These are phyloP conservation scores for Mycosphaerella sp. DNA, from an alignment of 2,329 filamentous ascomycete genomes.

Conservation along the genomic window DNA sequence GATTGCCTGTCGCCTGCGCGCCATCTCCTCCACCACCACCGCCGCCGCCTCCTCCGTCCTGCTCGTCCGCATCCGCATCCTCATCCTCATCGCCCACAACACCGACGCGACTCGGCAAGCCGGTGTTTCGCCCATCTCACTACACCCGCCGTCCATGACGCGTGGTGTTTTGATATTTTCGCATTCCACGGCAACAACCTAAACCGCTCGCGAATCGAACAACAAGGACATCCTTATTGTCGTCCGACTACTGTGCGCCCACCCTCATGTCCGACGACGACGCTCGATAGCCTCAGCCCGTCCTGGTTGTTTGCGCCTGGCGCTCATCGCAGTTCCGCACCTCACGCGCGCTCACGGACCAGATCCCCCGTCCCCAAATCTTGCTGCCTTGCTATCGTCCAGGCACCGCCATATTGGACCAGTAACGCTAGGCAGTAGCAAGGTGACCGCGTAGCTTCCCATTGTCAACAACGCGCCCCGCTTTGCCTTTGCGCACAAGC, in stretches of 20 bases:
- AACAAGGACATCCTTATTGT: constrained; percentile 22
- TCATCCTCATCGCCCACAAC: background rate
- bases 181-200: constrained; percentile 21
- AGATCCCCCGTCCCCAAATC: constrained; percentile 3
- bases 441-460: background rate
- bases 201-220: constrained; percentile 12
- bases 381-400: constrained; percentile 10
- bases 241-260: constrained; percentile 15
- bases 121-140: constrained; percentile 5
- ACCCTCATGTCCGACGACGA: constrained; percentile 11
- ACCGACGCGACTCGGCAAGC: constrained; percentile 2
- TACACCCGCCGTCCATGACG: constrained; percentile 9
- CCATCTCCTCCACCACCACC: background rate
- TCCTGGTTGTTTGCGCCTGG: constrained; percentile 12
- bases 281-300: constrained; percentile 13
- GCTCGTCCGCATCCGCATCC: background rate
- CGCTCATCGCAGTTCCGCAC: constrained; percentile 2
- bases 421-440: background rate
- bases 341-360: background rate
- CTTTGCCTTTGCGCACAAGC: constrained; percentile 1
- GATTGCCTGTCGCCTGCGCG: background rate
- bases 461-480: constrained; percentile 8
- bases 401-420: constrained; percentile 3
- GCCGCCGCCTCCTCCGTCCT: background rate
- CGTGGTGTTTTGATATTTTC: constrained; percentile 11